Conservation (phyloP, 2,329 filamentous ascomycete species). For the Ceratocystis huliohia region DNA sequence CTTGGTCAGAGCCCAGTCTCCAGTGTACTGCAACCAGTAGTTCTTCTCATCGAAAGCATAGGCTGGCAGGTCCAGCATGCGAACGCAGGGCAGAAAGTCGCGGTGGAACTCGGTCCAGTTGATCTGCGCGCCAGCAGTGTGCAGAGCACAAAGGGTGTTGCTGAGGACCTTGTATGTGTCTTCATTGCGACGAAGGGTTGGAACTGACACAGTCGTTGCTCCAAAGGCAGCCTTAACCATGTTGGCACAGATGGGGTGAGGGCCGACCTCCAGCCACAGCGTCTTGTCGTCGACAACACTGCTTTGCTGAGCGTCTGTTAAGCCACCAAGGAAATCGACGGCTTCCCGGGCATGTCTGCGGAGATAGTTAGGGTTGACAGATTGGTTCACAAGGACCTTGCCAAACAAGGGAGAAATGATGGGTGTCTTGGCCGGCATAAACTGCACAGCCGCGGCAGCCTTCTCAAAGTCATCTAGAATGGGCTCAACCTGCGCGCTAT, state of each 20-base stretch:
- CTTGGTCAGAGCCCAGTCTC: conserved; percentile 62
- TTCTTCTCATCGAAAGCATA: conserved; percentile 64
- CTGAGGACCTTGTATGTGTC: conserved; percentile 52
- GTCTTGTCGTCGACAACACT: conserved; percentile 49
- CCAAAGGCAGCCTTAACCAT: conserved; percentile 53
- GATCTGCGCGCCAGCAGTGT: conserved; percentile 48
- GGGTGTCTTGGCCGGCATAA: conserved; percentile 35
- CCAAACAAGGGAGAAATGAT: conserved; percentile 55
- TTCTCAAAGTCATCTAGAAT: conserved; percentile 47
- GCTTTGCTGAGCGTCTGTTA: conserved; percentile 42
- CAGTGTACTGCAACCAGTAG: conserved; percentile 52
- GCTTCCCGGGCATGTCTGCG: conserved; percentile 47
- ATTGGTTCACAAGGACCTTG: conserved; percentile 38
- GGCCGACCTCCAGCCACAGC: conserved; percentile 56
- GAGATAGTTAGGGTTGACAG: conserved; percentile 46
- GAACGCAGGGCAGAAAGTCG: conserved; percentile 31
- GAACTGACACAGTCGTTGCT: conserved; percentile 37
- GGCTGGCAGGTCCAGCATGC: conserved; percentile 49
- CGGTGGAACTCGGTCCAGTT: conserved; percentile 60
- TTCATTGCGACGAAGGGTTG: conserved; percentile 52
- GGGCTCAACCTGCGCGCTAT: conserved; percentile 41
- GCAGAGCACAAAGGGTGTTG: conserved; percentile 43
- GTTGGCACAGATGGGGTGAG: conserved; percentile 53
- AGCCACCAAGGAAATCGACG: conserved; percentile 51
- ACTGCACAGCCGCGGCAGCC: conserved; percentile 31